Conservation (phyloP, 805 yeast genomes). For the Saccharomycopsis oosterbeekiorum region DNA sequence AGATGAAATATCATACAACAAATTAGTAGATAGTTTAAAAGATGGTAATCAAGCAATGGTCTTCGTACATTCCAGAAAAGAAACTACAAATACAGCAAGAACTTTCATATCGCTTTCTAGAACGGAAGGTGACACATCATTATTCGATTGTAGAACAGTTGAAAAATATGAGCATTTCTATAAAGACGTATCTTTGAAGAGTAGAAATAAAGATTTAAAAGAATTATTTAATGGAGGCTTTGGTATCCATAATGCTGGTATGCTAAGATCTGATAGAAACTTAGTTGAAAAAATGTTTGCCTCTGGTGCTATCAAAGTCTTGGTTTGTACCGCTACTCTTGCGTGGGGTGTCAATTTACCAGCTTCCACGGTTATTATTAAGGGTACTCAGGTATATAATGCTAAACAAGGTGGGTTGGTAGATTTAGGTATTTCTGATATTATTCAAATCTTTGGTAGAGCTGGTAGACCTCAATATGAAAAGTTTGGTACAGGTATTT, state of each 20-base stretch:
- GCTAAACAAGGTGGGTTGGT: conserved; percentile 89
- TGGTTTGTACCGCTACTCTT: conserved; percentile 92
- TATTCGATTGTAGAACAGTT: conserved; percentile 47
- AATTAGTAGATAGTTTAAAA: conserved; percentile 53
- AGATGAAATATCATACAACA: conserved; percentile 69
- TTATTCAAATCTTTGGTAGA: conserved; percentile 96
- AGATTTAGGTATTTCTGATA: conserved; percentile 92
- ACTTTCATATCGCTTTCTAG: conserved; percentile 61
- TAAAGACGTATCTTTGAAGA: conserved; percentile 56
- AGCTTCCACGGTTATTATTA: conserved; percentile 93
- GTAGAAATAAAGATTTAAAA: conserved; percentile 65
- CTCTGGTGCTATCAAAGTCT: conserved; percentile 75
- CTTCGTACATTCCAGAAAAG: conserved; percentile 92
- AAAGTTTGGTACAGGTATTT: conserved; percentile 81
- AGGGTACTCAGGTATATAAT: conserved; percentile 94
- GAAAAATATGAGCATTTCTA: conserved; percentile 35
- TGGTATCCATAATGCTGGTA: conserved; percentile 96
- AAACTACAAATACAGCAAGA: conserved; percentile 76
- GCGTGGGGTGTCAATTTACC: conserved; percentile 99
- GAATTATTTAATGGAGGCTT: conserved; percentile 77
- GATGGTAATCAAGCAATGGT: conserved; percentile 89
- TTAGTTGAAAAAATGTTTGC: conserved; percentile 81
- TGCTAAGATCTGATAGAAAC: conserved; percentile 85
- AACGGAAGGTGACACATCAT: conserved; percentile 42
- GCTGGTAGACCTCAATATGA: conserved; percentile 99